Evolutionary conservation across 495 filamentous ascomycete species (phyloP), one percentile per base, ranked within the genome.

Genomic region (Tuber microsphaerosporum): DNA sequence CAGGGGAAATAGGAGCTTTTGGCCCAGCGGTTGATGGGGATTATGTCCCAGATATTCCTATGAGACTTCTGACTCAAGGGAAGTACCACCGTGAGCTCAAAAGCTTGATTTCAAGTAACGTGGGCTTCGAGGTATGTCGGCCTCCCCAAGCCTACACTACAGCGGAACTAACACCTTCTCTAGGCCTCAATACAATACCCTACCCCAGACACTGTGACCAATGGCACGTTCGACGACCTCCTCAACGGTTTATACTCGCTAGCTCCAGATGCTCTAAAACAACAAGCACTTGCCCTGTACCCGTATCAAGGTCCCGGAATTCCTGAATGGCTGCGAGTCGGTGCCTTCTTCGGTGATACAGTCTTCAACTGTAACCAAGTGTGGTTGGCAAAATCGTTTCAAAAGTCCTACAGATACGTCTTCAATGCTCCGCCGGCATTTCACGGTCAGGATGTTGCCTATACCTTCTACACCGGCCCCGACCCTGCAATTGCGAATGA

Each of bases 371-470:
- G 88, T 82, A 88, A 87, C 78, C 84, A 85, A 26, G 79, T 85
- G 79, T 85, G 83, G 73, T 77, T 89, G 10, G 81, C 81, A 71
- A 75, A 76, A 74, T 87, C 84, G 10, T 89, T 85, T 77, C 88
- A 89, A 78, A 78, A 87, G 45, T 87, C 87, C 1, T 90, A 87
- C 79, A 83, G 85, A 6, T 92, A 92, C 80, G 79, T 86, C 22
- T 92, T 92, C 82, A 86, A 84, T 77, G 84, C 91, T 71, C 85
- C 87, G 8, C 89, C 91, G 0, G 89, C 84, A 7, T 80, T 85
- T 46, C 89, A 90, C 75, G 87, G 85, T 19, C 70, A 84, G 10
- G 89, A 90, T 80, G 75, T 89, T 34, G 3, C 84, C 20, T 91
- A 88, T 74, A 88, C 85, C 2, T 89, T 87, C 76, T 89, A 86